Percentiles rank a stretch among this genome's conserved stretches.
Conservation (phyloP, 441 rosid genomes). For the Populus hybrid region DNA sequence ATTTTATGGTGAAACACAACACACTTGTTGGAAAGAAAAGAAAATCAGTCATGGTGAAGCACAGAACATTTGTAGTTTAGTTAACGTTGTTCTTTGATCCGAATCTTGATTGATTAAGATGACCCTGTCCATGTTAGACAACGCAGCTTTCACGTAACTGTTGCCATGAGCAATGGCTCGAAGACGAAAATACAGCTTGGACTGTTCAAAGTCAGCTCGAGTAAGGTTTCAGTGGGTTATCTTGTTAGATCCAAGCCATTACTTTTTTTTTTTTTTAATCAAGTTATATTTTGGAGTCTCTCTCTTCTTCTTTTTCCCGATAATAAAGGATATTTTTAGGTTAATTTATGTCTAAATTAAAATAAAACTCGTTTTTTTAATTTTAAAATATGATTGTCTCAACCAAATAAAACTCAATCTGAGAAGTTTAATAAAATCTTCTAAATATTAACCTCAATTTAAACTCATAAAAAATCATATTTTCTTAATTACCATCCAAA, state of each 20-base stretch:
- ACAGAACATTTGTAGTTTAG: not conserved
- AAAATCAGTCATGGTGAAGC: slow-evolving; percentile 8
- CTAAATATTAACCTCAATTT: too few relatives aligned
- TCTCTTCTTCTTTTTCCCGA: too few relatives aligned
- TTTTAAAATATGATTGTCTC: too few relatives aligned
- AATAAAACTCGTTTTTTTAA: too few relatives aligned
- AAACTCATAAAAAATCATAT: too few relatives aligned
- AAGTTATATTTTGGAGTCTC: too few relatives aligned
- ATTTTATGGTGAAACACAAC: not conserved
- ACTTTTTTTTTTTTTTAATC: not conserved
- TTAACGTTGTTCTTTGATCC: not conserved
- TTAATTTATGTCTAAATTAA: too few relatives aligned
- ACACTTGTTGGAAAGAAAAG: not conserved
- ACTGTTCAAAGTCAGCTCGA: not conserved
- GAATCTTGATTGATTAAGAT: not conserved
- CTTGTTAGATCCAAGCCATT: not conserved
- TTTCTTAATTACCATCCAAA: too few relatives aligned
- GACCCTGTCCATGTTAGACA: not conserved
- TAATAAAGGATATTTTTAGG: too few relatives aligned
- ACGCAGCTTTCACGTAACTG: not conserved
- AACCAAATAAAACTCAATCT: too few relatives aligned
- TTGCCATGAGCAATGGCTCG: not conserved
- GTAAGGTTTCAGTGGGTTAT: not conserved
- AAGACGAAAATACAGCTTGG: not conserved
- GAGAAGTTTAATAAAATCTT: too few relatives aligned